phyloP scores from a whole-genome alignment of 192 early-diverging fungal genomes.

The Rhizoclosmatium globosum region DNA sequence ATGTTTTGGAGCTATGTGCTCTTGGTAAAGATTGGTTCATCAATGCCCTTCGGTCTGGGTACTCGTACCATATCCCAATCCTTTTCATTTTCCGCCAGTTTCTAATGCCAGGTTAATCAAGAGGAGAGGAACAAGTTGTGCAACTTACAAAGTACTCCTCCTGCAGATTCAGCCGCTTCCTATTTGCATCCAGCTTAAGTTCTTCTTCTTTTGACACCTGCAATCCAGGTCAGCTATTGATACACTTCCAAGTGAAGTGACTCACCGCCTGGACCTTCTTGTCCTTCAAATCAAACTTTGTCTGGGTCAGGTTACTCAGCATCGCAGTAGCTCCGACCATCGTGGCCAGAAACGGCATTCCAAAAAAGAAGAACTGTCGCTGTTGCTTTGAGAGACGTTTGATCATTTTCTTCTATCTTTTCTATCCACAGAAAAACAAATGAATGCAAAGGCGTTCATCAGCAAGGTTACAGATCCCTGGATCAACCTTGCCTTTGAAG shows the following conservation, averaged over 20 bases:
- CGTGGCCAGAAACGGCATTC: conserved; percentile 52
- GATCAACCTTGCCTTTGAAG: conserved; percentile 87
- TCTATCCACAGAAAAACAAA: not conserved
- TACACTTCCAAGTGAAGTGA: not conserved
- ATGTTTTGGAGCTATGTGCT: not conserved
- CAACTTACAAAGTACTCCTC: conserved; percentile 53
- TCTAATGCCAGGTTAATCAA: conserved; percentile 16
- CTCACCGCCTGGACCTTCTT: conserved; percentile 57
- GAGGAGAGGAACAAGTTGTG: not conserved
- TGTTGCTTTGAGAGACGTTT: conserved; percentile 15
- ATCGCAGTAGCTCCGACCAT: conserved; percentile 77
- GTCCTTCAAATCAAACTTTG: conserved; percentile 81
- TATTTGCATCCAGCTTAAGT: conserved; percentile 36
- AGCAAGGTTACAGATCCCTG: conserved; percentile 77
- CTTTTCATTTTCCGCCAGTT: conserved; percentile 42
- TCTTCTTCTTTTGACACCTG: conserved; percentile 48
- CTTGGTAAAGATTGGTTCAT: conserved; percentile 21
- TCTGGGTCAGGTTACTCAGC: conserved; percentile 75
- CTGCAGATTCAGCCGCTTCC: conserved; percentile 44
- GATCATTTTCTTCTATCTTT: not conserved
- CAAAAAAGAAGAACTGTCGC: conserved; percentile 41
- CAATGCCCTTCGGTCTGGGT: conserved; percentile 37
- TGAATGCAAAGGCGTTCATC: conserved; percentile 50
- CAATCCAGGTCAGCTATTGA: not conserved
- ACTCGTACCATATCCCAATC: conserved; percentile 54